Evolutionary conservation across 257 asterid species (phyloP), one percentile per base, ranked within the genome.

Genomic region (Leonotis leonurus): DNA sequence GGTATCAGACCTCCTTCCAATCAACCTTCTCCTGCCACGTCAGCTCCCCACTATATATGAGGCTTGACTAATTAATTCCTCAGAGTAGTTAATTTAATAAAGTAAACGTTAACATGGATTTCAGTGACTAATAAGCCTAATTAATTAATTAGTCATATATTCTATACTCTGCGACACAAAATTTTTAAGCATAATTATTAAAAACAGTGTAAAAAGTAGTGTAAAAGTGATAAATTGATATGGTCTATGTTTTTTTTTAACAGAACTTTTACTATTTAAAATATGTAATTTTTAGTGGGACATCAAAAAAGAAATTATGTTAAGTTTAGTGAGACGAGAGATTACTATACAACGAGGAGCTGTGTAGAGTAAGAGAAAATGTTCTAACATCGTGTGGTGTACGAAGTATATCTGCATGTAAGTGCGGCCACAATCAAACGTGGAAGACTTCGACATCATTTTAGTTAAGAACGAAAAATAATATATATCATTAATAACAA

Each of bases 361-460:
- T 17, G 54, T 60, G 48, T 4, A 13, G 62, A 44, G 70, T 54
- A 37, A 52, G 56, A 58, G 63, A 50, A 65, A 73, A 60, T 62
- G 41, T 52, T 60, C 67, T 65, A 49, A 78, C 78, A 83, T 75
- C 88, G 90, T 83, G 78, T 64, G 76, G 75, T 61, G 83, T 75
- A 83, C 90, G 87, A 77, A 61, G 77, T 75, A 51, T 56, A 40
- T 67, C 45, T 67, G 79, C 90, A 75, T 81, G 83, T 83, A 67
- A 71, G 79, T 81, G 83, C 88, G 86, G 56, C 65, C 49, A 62
- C 73, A 63, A 78, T 78, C 81, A 73, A 30, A 77, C 73, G 72
- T 70, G 77, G 80, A 63, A 59, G 43, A 62, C 60, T 56, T 75
- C 84, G 60, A 80, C 76, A 70, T 52, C 14, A 25, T 21, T 48